Evolutionary conservation across 2,329 filamentous ascomycete genomes (phyloP), one percentile per base, ranked within the genome.

Genomic region (Nemania diffusa): DNA sequence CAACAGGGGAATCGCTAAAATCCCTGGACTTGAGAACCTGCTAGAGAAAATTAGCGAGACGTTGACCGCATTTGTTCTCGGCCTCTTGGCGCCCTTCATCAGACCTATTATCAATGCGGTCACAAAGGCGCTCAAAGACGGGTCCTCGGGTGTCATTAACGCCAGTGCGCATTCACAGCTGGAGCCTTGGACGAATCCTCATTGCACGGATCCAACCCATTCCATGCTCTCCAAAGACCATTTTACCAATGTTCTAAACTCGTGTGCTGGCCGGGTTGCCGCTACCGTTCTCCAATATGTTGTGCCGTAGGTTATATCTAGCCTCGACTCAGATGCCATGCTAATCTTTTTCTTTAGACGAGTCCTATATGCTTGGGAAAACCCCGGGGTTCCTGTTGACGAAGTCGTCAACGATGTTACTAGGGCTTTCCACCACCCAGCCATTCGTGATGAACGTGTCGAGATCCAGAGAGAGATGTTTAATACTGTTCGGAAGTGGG

Each of bases 1-100:
- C 79, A 93, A 90, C 75, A 87, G 89, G 44, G 91, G 94, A 59
- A 93, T 98, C 72, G 90, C 94, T 74, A 97, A 97, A 82, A 91
- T 99, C 44, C 96, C 96, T 0, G 95, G 95, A 0, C 85, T 99
- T 3, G 93, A 97, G 80, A 86, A 90, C 68, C 84, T 97, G n/a
- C 89, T 98, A 24, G 95, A 98, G 71, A 95, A 93, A 74, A 97
- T 99, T 74, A 93, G 92, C 63, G 96, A 99, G 81, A 95, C 92
- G 1, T 84, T 99, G 46, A 97, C 95, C 0, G 86, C 97, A 6
- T 98, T 98, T 77, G 88, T 99, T 57, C 87, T 99, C 69, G 94
- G 94, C 5, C 87, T 99, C 1, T 85, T 99, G 20, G 93, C 96
- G 0, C 96, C 96, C 0, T 98, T 97, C 79, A 87, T 99, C 69